phyloP scores from a whole-genome alignment of 352 stramenopile species.

The Phytophthora macrochlamydospora region DNA sequence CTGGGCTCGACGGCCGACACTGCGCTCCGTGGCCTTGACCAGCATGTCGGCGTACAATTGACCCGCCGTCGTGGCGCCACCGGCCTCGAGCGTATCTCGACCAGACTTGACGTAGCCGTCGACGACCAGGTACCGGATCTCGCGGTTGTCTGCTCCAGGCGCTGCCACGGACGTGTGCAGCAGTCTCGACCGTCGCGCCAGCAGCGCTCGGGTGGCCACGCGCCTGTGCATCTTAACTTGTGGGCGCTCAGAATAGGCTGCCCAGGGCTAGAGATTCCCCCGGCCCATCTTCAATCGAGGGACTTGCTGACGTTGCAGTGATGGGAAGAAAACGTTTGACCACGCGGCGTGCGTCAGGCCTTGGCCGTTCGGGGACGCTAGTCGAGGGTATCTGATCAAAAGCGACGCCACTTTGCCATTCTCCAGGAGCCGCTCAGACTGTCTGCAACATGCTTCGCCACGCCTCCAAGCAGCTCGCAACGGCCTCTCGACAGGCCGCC shows the following conservation, averaged over 20 bases:
- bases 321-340: not conserved
- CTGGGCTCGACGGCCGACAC: constrained; percentile 37
- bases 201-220: constrained; percentile 1
- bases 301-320: not conserved
- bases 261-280: not conserved
- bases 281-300: not conserved
- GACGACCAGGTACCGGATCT: constrained; percentile 67
- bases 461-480: constrained; percentile 21
- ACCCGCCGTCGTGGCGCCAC: constrained; percentile 68
- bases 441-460: constrained; percentile 29
- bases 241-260: not conserved
- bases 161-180: constrained; percentile 18
- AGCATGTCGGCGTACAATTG: constrained; percentile 79
- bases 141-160: constrained; percentile 3
- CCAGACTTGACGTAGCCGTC: constrained; percentile 75
- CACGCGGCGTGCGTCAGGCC: constrained; percentile 5
- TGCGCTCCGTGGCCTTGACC: constrained; percentile 48
- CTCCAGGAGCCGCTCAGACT: constrained; percentile 1
- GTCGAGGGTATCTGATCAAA: constrained; percentile 6
- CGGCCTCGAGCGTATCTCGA: constrained; percentile 59
- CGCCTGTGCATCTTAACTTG: constrained; percentile 20
- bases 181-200: constrained; percentile 5
- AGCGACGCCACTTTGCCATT: constrained; percentile 19
- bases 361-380: constrained; percentile 26
- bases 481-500: constrained; percentile 16